Percentiles rank a stretch among this genome's conserved stretches.
phyloP scores from a whole-genome alignment of 208 protist species.

The Acanthamoeba culbertsoni region DNA sequence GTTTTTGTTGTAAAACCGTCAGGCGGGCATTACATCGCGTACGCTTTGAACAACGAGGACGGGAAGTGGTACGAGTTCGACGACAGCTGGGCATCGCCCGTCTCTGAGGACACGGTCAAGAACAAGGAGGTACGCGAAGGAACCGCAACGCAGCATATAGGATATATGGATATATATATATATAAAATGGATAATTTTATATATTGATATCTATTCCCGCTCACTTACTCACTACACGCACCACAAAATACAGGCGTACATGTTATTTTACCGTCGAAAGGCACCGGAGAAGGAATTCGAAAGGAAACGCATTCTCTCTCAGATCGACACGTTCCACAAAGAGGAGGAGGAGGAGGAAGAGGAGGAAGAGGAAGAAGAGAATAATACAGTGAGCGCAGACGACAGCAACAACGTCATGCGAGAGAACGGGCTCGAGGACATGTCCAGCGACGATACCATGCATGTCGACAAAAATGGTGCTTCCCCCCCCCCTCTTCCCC shows the following conservation, averaged over 20 bases:
- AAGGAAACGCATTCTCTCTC: not conserved
- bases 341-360: not conserved
- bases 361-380: not conserved
- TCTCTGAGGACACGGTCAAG: not conserved
- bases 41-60: not conserved
- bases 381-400: no score
- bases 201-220: no score
- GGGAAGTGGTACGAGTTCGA: constrained; percentile 52
- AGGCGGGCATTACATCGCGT: constrained; percentile 64
- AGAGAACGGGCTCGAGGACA: not conserved
- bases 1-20: no score
- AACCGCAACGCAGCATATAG: no score
- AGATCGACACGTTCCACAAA: not conserved
- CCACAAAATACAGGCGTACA: no score
- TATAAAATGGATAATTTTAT: no score
- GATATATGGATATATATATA: not conserved
- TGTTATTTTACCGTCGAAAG: constrained; percentile 58
- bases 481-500: not conserved
- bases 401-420: not conserved
- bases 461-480: not conserved
- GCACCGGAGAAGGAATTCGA: not conserved
- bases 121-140: not conserved
- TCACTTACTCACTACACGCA: no score
- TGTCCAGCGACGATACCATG: not conserved
- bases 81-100: constrained; percentile 20